Evolutionary conservation across 31 red algal species (phyloP), one percentile per base, ranked within the genome.

Genomic region (Porphyra umbilicalis): DNA sequence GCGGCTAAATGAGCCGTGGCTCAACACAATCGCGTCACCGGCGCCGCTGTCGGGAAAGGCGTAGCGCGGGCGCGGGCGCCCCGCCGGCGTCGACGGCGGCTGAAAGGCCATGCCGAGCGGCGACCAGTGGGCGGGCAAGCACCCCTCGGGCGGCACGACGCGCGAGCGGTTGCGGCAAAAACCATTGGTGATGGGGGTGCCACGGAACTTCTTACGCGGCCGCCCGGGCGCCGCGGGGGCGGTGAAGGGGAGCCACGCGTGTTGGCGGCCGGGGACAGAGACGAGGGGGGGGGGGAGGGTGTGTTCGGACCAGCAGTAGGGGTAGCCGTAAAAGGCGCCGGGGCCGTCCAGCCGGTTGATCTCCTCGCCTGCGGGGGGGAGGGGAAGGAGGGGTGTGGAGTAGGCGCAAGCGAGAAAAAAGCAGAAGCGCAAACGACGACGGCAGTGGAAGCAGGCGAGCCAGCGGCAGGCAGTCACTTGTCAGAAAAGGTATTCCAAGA

Each of bases 91-190:
- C 0, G 77, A 31, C 32, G 77, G 34, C 77, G 33, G 33, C 77
- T 78, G 77, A 31, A 78, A 78, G n/a, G 35, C 34, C 33, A 78
- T 34, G 35, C 77, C 77, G 16, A 78, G 77, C 77, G 77, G 34
- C 77, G 77, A 25, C 34, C 34, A 78, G 77, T 78, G 77, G 77
- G 77, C 77, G 77, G 77, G 77, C 77, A 78, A 9, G 33, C 33
- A 35, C 77, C 25, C 77, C 30, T 16, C 35, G 77, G 77, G 77
- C 25, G 20, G 34, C 0, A 35, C 77, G 33, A 78, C 77, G n/a
- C 77, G 34, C 1, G 77, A 1, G 3, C 2, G 34, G 57, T 71
- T 71, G 13, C 57, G 57, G 77, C 77, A 78, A 36, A 78, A 78
- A 4, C 2, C 77, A 31, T 78, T 78, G 77, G 34, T 78, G 77